Evolutionary conservation across 768 basidiomycete species (phyloP).

Genomic region (Phaeolepiota aurea): DNA sequence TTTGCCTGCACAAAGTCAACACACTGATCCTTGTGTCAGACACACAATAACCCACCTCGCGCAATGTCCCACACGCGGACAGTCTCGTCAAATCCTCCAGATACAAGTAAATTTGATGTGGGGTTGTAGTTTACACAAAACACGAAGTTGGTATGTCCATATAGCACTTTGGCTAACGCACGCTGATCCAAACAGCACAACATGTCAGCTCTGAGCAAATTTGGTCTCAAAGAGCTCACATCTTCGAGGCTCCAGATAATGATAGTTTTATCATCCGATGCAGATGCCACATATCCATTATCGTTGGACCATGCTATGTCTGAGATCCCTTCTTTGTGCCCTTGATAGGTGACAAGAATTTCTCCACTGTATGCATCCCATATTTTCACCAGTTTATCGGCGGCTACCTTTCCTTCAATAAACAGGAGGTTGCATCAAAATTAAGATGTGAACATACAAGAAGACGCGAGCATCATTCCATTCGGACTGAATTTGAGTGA

Average conservation of each 20-base stretch:
- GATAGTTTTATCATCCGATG: slow-evolving; percentile 89
- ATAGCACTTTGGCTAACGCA: slow-evolving; percentile 53
- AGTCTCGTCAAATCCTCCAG: slow-evolving; percentile 93
- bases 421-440: slow-evolving; percentile 8
- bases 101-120: slow-evolving; percentile 82
- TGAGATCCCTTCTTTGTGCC: slow-evolving; percentile 79
- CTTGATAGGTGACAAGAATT: slow-evolving; percentile 62
- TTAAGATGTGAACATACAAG: slow-evolving; percentile 45
- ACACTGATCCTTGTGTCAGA: not conserved
- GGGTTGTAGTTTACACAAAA: slow-evolving; percentile 93
- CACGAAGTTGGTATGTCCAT: slow-evolving; percentile 89
- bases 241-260: slow-evolving; percentile 75
- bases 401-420: slow-evolving; percentile 50
- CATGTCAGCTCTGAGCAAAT: slow-evolving; percentile 6
- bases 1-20: slow-evolving; percentile 42
- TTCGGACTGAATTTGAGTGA: slow-evolving; percentile 86
- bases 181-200: slow-evolving; percentile 33
- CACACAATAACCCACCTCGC: slow-evolving; percentile 45
- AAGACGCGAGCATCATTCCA: slow-evolving; percentile 74
- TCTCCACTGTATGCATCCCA: slow-evolving; percentile 73
- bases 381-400: slow-evolving; percentile 76
- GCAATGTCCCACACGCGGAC: slow-evolving; percentile 96
- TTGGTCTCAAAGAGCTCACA: slow-evolving; percentile 23
- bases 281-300: slow-evolving; percentile 78
- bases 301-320: slow-evolving; percentile 87